Evolutionary conservation across 1,139 yeast species (phyloP).

Genomic region (Nakaseomyces bracarensis): DNA sequence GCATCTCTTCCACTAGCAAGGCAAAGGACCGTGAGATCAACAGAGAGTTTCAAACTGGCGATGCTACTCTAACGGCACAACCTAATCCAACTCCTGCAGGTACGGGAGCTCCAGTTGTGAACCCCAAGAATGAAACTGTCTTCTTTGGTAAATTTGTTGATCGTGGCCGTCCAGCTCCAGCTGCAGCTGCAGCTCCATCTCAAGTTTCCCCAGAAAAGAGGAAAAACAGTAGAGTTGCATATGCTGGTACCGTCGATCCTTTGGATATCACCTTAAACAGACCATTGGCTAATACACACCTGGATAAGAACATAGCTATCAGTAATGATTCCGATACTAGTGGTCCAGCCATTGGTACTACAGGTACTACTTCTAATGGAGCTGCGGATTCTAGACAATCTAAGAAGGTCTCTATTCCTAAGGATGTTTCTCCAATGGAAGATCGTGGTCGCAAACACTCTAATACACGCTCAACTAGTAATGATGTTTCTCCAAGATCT

Average conservation of each 20-base stretch:
- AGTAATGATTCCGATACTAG: no score
- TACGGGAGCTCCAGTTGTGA: background rate
- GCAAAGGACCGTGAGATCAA: background rate
- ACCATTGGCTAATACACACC: background rate
- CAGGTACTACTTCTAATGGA: no score
- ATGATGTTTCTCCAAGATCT: background rate
- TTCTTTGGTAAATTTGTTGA: constrained; percentile 1
- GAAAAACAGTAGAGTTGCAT: background rate
- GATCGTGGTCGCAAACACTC: no score
- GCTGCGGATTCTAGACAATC: no score
- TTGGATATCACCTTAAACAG: background rate
- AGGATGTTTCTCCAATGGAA: no score
- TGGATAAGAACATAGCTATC: background rate
- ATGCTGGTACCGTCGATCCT: background rate
- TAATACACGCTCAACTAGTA: background rate
- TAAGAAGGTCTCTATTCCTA: no score
- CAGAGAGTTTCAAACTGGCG: background rate
- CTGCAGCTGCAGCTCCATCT: no score
- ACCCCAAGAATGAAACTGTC: background rate
- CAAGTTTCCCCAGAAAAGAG: background rate
- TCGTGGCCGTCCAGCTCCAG: no score
- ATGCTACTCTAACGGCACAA: background rate
- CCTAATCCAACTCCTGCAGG: background rate
- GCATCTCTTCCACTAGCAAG: background rate
- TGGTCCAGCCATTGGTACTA: no score